Evolutionary conservation across 1,139 yeast genomes (phyloP), one percentile per base, ranked within the genome.

Genomic region (Blastobotrys raffinosifermentans): DNA sequence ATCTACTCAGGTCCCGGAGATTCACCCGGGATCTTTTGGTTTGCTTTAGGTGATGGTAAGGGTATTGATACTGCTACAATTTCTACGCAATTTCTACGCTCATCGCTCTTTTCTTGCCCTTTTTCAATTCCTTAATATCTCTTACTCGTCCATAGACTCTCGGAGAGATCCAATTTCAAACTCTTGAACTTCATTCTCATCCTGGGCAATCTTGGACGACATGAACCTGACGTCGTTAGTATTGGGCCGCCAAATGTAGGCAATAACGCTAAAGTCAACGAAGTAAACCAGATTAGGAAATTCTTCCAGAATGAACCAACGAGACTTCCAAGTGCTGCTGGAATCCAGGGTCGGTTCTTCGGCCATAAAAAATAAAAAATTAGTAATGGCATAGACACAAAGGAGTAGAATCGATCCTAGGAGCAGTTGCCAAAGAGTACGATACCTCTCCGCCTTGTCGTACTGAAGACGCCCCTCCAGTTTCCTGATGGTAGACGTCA

Each of bases 241-340:
- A 0, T 96, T 89, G 34, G 98, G 98, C 62, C 98, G 78, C 98
- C 98, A 93, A 48, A 91, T 75, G 69, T 87, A 79, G 9, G 96
- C 85, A 50, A 93, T 71, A 5, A 89, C 77, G 56, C 83, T 73
- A 60, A 91, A 89, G 32, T 89, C 89, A 32, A 80, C 63, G 57
- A 83, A 86, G 64, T 86, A 93, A 11, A 89, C 81, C 32, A 86
- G 73, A 43, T 94, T 80, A 26, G 96, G 94, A 96, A 97, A 87
- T 64, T 94, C 93, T 51, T 91, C 96, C 36, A 82, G 73, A 40
- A 87, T 63, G 57, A 93, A 87, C 69, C 84, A 89, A 48, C 94
- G 77, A 26, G 86, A 75, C 63, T 87, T 85, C 98, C 98, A 93
- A 50, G 76, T 77, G 54, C 89, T 95, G 47, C 89, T 73, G 60